phyloP scores from a whole-genome alignment of 495 filamentous ascomycete genomes.

The Polyplosphaeria fusca region DNA sequence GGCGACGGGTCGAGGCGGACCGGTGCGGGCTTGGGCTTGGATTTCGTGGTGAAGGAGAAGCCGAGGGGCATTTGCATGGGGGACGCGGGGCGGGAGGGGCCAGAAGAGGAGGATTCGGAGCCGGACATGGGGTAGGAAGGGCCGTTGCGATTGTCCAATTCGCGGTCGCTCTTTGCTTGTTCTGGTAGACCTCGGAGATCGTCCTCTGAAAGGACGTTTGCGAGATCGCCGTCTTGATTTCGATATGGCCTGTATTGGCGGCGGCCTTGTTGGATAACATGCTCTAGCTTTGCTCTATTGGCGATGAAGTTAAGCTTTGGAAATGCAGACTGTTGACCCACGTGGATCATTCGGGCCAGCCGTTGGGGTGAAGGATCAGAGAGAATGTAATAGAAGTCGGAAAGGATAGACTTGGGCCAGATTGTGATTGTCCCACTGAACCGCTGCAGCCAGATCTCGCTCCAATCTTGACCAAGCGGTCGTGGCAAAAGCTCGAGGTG shows the following conservation, averaged over 20 bases:
- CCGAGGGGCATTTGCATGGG: conserved; percentile 18
- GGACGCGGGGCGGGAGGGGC: conserved; percentile 14
- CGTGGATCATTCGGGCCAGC: conserved; percentile 80
- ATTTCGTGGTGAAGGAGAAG: conserved; percentile 19
- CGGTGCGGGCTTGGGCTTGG: background rate
- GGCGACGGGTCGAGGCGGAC: background rate
- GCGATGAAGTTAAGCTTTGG: conserved; percentile 86
- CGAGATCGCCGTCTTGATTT: conserved; percentile 13
- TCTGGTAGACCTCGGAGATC: conserved; percentile 33
- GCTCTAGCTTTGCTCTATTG: conserved; percentile 81
- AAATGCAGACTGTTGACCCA: conserved; percentile 81
- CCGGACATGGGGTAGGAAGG: conserved; percentile 15
- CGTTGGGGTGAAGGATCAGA: conserved; percentile 72
- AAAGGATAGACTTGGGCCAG: conserved; percentile 73
- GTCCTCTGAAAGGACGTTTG: conserved; percentile 37
- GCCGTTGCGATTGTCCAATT: conserved; percentile 1
- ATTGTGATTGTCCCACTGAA: conserved; percentile 95
- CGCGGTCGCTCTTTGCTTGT: conserved; percentile 6
- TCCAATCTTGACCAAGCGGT: conserved; percentile 93
- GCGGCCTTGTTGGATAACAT: conserved; percentile 71
- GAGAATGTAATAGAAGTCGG: conserved; percentile 83
- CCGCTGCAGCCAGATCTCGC: conserved; percentile 88
- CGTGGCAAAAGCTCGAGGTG: conserved; percentile 89
- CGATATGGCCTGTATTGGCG: conserved; percentile 47
- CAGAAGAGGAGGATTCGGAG: conserved; percentile 17